Conservation (phyloP, 2,329 filamentous ascomycete genomes). For the Uncinocarpus reesii region DNA sequence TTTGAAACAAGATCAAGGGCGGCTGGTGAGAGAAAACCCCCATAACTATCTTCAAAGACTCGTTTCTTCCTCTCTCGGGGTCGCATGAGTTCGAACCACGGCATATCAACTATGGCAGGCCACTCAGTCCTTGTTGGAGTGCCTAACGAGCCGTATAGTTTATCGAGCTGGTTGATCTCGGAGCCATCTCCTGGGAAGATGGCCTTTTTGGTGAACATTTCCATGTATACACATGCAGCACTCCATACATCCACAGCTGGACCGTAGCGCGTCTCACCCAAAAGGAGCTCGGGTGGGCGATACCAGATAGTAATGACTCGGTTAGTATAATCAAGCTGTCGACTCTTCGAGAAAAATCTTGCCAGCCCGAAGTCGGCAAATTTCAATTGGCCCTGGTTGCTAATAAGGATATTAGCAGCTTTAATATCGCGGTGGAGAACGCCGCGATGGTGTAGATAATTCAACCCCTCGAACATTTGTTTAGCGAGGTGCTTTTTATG, state of each 20-base stretch:
- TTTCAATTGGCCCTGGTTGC: conserved; percentile 78
- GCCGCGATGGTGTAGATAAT: conserved; percentile 86
- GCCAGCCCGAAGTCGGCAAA: conserved; percentile 93
- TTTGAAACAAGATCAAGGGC: conserved; percentile 71
- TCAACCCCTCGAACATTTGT: conserved; percentile 86
- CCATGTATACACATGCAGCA: conserved; percentile 88
- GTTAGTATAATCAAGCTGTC: conserved; percentile 92
- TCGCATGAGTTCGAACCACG: conserved; percentile 88
- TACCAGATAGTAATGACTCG: conserved; percentile 99
- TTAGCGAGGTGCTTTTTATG: conserved; percentile 90
- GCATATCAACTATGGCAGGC: conserved; percentile 85
- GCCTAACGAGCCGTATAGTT: conserved; percentile 86
- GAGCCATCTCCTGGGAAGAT: conserved; percentile 93
- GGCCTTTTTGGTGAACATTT: conserved; percentile 87
- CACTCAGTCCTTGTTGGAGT: conserved; percentile 77
- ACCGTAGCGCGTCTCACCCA: conserved; percentile 83
- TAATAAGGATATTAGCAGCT: conserved; percentile 92
- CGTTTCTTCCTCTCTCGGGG: conserved; percentile 63
- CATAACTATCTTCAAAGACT: conserved; percentile 74
- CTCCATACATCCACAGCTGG: conserved; percentile 93
- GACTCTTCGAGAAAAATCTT: conserved; percentile 87
- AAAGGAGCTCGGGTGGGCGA: conserved; percentile 74
- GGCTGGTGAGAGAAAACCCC: conserved; percentile 61
- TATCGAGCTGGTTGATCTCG: conserved; percentile 92
- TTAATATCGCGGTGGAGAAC: conserved; percentile 97